Base-by-base conservation (phyloP, 306 rosid genomes). In the Begonia fuchsioides region DNA sequence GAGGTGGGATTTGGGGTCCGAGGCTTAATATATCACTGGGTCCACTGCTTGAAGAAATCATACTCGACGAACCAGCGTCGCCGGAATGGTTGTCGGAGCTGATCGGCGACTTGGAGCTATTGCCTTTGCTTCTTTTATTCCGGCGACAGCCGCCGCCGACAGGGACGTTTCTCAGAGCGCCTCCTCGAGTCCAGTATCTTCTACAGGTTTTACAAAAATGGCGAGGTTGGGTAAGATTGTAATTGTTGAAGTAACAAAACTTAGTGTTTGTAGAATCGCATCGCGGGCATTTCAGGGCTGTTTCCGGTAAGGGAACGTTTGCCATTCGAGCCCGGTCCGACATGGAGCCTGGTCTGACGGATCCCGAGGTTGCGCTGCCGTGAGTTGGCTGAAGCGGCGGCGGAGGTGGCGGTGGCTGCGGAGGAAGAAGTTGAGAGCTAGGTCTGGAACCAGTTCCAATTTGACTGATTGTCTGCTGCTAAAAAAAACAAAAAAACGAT, bases 251-350 rank as follows among this genome's bases (percentile, higher is more conserved):
- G 14, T 59, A 59, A 15, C 56, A 59, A 9, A 59, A 59, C 35
- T 59, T 59, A n/a, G 64, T 59, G 55, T 60, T 60, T 51, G 65
- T 60, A 11, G 65, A 60, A 17, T 60, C 65, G 38, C 57, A 60
- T 51, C 65, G 43, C 12, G 65, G 65, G 52, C 65, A 60, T 35
- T 60, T 60, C 50, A 61, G 48, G 46, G 63, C 55, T n/a, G 55
- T 15, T 15, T 58, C 55, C 3, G 63, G 63, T 53, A 49, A 48
- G 2, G 63, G 55, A 12, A 58, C 15, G 51, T 58, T 58, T 2
- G 63, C 63, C 55, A 58, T 18, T 19, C 63, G 63, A 39, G 63
- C 63, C 12, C 63, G 63, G 12, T 58, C 63, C 3, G 55, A 26
- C 63, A 58, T 58, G 3, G 63, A 58, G 3, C 63, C 63, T 1